Evolutionary conservation across 2,329 filamentous ascomycete species (phyloP).

Genomic region (Curvularia hawaiiensis): DNA sequence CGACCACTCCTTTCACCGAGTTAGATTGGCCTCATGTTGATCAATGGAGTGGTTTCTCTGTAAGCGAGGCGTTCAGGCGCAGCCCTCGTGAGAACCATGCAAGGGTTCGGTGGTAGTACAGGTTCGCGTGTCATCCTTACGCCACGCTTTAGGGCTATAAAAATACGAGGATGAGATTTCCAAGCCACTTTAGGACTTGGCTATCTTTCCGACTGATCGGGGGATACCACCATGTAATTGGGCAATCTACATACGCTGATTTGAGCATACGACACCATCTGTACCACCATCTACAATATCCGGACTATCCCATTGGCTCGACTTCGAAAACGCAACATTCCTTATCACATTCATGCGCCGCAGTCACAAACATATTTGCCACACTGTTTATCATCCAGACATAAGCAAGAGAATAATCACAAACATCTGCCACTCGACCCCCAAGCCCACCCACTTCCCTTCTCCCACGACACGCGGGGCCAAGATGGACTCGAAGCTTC

Average conservation of each 20-base stretch:
- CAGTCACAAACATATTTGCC: background rate
- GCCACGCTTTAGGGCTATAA: slow-evolving; percentile 1
- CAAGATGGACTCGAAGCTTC: background rate
- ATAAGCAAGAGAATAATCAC: background rate
- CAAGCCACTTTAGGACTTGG: background rate
- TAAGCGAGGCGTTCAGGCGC: slow-evolving; percentile 12
- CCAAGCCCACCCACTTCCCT: background rate
- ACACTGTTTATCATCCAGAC: background rate
- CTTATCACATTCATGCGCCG: background rate
- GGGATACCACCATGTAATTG: background rate
- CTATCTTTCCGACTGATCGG: background rate
- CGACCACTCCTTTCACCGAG: background rate
- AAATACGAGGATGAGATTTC: slow-evolving; percentile 1
- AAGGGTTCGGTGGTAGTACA: slow-evolving; percentile 9
- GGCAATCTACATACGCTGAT: no score
- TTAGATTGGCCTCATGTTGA: background rate
- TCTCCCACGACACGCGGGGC: background rate
- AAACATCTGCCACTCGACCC: background rate
- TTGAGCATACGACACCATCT: background rate
- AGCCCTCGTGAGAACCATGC: slow-evolving; percentile 12
- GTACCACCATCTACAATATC: background rate
- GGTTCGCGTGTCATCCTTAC: slow-evolving; percentile 8
- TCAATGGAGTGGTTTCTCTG: background rate
- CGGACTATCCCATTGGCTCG: background rate
- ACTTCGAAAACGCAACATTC: background rate